These are phyloP conservation scores for Coniella vitis DNA, from an alignment of 2,329 filamentous ascomycete genomes.

Conservation along the genomic window DNA sequence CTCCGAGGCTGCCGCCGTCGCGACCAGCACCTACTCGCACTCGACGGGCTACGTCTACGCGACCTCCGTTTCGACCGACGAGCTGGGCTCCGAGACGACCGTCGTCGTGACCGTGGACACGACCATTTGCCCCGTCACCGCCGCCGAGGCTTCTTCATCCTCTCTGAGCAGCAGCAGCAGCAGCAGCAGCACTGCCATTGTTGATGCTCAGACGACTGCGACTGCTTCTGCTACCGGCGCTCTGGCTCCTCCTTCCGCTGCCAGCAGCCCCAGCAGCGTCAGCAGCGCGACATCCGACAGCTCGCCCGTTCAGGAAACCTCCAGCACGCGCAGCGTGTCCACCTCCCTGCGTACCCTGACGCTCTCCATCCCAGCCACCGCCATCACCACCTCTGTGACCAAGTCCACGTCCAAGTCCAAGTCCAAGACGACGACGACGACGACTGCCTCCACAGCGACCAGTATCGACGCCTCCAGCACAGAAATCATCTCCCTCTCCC, in stretches of 20 bases:
- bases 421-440: background rate
- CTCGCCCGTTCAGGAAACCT: background rate
- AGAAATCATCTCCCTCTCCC: background rate
- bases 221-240: background rate
- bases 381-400: background rate
- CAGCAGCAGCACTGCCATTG: background rate
- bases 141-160: conserved; percentile 8
- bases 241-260: background rate
- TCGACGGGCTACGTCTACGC: conserved; percentile 12
- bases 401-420: background rate
- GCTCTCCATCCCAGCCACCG: background rate
- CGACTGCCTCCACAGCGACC: background rate
- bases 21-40: conserved; percentile 4
- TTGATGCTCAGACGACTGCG: conserved; percentile 7
- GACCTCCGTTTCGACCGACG: conserved; percentile 5
- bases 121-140: conserved; percentile 13
- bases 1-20: background rate
- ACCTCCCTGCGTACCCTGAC: too few species aligned
- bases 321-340: too few species aligned
- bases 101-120: conserved; percentile 11
- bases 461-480: background rate
- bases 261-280: background rate
- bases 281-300: background rate
- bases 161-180: background rate
- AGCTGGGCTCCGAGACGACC: conserved; percentile 12